phyloP scores from a whole-genome alignment of 2,329 filamentous ascomycete genomes.

The Biscogniauxia mediterranea region DNA sequence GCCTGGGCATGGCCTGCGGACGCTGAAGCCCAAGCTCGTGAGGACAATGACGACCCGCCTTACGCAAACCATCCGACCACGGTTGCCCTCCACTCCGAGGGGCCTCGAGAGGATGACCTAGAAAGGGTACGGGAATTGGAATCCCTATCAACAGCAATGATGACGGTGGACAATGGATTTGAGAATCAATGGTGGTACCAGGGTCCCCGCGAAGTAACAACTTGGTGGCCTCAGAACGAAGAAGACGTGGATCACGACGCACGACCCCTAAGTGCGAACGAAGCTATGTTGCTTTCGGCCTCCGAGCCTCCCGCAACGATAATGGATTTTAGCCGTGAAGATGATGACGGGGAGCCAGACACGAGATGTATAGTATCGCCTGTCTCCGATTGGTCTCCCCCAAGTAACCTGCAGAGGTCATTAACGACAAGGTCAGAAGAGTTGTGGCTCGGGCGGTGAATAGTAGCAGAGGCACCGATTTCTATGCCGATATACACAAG shows the following conservation, averaged over 20 bases:
- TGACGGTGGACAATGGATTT: constrained; percentile 58
- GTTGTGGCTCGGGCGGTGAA: constrained; percentile 32
- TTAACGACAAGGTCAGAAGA: constrained; percentile 44
- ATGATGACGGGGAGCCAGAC: constrained; percentile 9
- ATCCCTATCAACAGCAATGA: constrained; percentile 50
- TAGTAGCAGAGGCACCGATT: not conserved
- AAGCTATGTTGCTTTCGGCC: constrained; percentile 26
- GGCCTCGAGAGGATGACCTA: constrained; percentile 34
- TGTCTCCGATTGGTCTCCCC: constrained; percentile 33
- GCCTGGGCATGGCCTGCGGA: constrained; percentile 35
- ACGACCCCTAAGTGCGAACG: constrained; percentile 26
- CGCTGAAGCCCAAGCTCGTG: constrained; percentile 29
- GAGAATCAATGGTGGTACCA: constrained; percentile 59
- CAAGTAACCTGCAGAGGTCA: constrained; percentile 32
- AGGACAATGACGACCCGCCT: constrained; percentile 21
- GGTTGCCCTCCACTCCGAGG: constrained; percentile 21
- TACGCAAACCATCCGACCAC: constrained; percentile 25
- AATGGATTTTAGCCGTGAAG: constrained; percentile 14
- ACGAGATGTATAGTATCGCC: constrained; percentile 36
- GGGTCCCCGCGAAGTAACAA: constrained; percentile 35
- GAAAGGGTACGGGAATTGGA: constrained; percentile 42
- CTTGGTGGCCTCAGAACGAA: constrained; percentile 19
- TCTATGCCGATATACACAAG: not conserved
- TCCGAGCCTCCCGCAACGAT: constrained; percentile 21
- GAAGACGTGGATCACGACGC: constrained; percentile 22